Evolutionary conservation across 352 stramenopile genomes (phyloP).

Genomic region (Ochromonadaceae sp.): DNA sequence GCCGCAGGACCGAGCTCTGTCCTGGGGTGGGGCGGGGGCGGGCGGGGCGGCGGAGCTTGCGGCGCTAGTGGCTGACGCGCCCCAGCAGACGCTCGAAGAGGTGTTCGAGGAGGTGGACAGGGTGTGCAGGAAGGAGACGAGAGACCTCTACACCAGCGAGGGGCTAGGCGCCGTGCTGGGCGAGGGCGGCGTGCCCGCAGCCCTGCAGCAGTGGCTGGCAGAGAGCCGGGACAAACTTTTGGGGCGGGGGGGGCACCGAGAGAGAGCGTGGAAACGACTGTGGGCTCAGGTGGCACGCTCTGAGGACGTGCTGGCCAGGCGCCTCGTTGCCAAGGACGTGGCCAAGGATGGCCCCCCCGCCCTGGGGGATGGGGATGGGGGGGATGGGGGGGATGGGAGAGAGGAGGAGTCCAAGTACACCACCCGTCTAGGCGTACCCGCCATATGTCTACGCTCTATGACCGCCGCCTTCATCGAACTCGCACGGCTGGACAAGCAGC

Average conservation of each 20-base stretch:
- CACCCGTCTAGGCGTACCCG: slow-evolving; percentile 29
- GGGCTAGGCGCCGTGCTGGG: slow-evolving; percentile 42
- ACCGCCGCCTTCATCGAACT: slow-evolving; percentile 30
- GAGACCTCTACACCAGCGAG: slow-evolving; percentile 29
- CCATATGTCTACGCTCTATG: slow-evolving; percentile 28
- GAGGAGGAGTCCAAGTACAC: too few species aligned
- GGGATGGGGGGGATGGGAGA: too few species aligned
- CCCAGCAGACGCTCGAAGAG: background rate
- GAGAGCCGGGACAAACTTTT: slow-evolving; percentile 43
- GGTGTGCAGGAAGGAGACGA: slow-evolving; percentile 28
- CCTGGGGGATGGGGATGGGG: too few species aligned
- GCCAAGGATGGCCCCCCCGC: too few species aligned
- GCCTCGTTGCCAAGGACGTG: too few species aligned
- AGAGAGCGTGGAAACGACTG: slow-evolving; percentile 11
- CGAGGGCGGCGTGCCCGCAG: slow-evolving; percentile 41
- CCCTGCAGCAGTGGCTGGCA: slow-evolving; percentile 49
- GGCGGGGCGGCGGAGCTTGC: too few species aligned
- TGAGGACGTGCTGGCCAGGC: slow-evolving; percentile 38
- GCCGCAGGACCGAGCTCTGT: too few species aligned
- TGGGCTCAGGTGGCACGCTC: slow-evolving; percentile 43
- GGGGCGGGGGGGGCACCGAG: slow-evolving; percentile 12
- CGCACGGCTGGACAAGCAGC: slow-evolving; percentile 16
- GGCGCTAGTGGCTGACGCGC: too few species aligned
- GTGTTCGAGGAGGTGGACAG: slow-evolving; percentile 19
- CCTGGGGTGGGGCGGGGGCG: too few species aligned